Evolutionary conservation across 192 early-diverging fungal species (phyloP).

Genomic region (Geranomyces variabilis): DNA sequence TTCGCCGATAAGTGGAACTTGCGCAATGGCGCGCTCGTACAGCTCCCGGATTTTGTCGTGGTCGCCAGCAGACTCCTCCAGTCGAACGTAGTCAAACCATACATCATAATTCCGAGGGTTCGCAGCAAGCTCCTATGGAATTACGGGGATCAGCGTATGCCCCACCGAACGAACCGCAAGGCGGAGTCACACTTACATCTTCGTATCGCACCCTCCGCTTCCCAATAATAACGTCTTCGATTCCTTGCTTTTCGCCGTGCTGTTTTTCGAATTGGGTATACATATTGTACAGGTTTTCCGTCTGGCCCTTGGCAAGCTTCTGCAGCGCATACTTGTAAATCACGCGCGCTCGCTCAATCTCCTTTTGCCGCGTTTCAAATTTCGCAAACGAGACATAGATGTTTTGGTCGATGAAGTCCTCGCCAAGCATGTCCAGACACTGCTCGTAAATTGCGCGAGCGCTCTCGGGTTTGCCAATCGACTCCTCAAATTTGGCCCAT

Average conservation of each 20-base stretch:
- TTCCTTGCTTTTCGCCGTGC: slow-evolving; percentile 81
- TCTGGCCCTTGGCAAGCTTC: slow-evolving; percentile 77
- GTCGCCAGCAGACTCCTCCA: slow-evolving; percentile 83
- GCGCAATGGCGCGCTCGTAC: slow-evolving; percentile 93
- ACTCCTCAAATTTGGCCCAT: slow-evolving; percentile 96
- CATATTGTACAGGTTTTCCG: slow-evolving; percentile 88
- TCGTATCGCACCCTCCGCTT: slow-evolving; percentile 94
- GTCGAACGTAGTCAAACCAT: slow-evolving; percentile 95
- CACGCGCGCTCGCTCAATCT: slow-evolving; percentile 90
- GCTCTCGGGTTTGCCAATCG: slow-evolving; percentile 69
- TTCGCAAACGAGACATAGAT: slow-evolving; percentile 96
- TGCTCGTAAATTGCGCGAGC: slow-evolving; percentile 86
- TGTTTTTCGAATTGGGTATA: slow-evolving; percentile 98
- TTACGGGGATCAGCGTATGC: background rate
- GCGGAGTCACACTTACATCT: slow-evolving; percentile 42
- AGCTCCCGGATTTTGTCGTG: slow-evolving; percentile 82
- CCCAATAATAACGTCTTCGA: slow-evolving; percentile 87
- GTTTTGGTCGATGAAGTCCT: slow-evolving; percentile 90
- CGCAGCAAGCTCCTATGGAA: slow-evolving; percentile 49
- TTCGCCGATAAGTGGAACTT: slow-evolving; percentile 80
- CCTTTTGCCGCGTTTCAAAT: slow-evolving; percentile 88
- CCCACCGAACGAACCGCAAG: background rate
- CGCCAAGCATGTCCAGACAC: slow-evolving; percentile 85
- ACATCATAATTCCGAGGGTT: slow-evolving; percentile 94
- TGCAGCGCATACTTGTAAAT: slow-evolving; percentile 96